phyloP scores from a whole-genome alignment of 371 early-diverging fungal species.

The Funneliformis caledonium region DNA sequence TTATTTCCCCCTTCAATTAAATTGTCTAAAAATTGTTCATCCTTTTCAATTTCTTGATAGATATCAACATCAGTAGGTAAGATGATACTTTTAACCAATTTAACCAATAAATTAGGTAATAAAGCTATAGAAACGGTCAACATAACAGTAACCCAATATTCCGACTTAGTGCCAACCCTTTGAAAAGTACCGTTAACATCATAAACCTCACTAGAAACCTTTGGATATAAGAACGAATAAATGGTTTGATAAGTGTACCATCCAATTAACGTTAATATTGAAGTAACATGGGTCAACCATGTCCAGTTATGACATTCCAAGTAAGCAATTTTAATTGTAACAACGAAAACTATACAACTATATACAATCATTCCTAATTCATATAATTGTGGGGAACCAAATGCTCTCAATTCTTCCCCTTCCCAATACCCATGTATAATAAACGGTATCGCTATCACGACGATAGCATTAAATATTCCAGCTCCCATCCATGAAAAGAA shows the following conservation, averaged over 20 bases:
- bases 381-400: conserved; percentile 52
- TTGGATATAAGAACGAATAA: conserved; percentile 57
- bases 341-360: conserved; percentile 61
- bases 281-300: conserved; percentile 56
- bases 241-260: conserved; percentile 65
- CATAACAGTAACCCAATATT: conserved; percentile 58
- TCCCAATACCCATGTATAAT: conserved; percentile 50
- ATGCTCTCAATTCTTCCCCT: conserved; percentile 48
- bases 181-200: conserved; percentile 56
- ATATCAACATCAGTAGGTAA: conserved; percentile 53
- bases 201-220: conserved; percentile 48
- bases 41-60: conserved; percentile 52
- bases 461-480: conserved; percentile 63
- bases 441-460: conserved; percentile 53
- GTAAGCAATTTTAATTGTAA: conserved; percentile 65
- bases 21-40: conserved; percentile 38
- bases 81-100: conserved; percentile 51
- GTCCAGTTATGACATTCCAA: conserved; percentile 63
- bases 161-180: conserved; percentile 45
- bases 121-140: conserved; percentile 47
- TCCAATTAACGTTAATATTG: conserved; percentile 53
- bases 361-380: conserved; percentile 59
- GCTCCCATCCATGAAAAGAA: conserved; percentile 69
- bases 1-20: conserved; percentile 26
- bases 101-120: conserved; percentile 52